phyloP scores from a whole-genome alignment of 2,329 filamentous ascomycete species.

The Fusarium temperatum region DNA sequence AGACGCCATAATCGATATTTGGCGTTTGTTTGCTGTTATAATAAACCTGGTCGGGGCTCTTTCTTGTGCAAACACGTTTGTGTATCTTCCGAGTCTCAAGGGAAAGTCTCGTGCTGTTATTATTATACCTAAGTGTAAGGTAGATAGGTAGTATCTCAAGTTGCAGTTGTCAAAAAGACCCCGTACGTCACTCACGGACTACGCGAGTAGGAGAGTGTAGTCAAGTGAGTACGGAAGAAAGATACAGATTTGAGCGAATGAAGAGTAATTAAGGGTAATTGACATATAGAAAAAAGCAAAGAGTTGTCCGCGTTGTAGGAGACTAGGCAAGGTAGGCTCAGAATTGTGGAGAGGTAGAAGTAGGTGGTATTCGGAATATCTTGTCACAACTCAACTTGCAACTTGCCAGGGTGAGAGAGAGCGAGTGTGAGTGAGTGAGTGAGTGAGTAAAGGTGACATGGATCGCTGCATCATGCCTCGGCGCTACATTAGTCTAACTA shows the following conservation, averaged over 20 bases:
- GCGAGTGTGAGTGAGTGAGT: neutral
- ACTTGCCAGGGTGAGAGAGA: neutral
- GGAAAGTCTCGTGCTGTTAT: neutral
- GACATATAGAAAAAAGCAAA: neutral
- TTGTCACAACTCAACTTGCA: neutral
- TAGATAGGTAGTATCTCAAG: neutral
- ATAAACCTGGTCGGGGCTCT: neutral
- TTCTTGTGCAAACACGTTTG: slow-evolving; percentile 16
- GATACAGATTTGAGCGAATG: neutral
- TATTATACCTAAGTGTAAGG: neutral
- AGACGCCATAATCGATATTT: slow-evolving; percentile 17
- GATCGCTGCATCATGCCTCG: slow-evolving; percentile 4
- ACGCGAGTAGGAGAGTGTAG: neutral
- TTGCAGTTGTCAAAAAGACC: neutral
- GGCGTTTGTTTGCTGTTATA: slow-evolving; percentile 24
- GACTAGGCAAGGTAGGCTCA: neutral
- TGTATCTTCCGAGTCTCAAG: neutral
- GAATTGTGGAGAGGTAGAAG: slow-evolving; percentile 11
- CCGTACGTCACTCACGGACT: slow-evolving; percentile 2
- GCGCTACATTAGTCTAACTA: neutral
- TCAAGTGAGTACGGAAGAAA: neutral
- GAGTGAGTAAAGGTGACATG: neutral
- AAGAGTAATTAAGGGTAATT: neutral
- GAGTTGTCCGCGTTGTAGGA: neutral
- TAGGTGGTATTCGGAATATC: neutral